Evolutionary conservation across 2,329 filamentous ascomycete species (phyloP).

Genomic region (Colletotrichum falcatum): DNA sequence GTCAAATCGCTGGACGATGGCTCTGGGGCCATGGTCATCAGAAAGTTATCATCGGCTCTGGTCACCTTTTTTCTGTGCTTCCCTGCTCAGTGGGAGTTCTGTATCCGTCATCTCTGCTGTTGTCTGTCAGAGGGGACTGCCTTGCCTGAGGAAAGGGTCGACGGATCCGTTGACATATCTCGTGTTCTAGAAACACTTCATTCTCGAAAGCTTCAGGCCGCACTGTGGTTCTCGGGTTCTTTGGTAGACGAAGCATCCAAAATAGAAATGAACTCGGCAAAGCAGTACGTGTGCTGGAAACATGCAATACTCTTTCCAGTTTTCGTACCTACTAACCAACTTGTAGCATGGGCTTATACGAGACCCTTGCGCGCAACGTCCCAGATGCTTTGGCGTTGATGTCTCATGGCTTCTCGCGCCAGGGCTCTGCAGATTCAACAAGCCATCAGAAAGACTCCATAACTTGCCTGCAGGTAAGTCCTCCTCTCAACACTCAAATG

Average conservation of each 20-base stretch:
- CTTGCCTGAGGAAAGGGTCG: constrained; percentile 42
- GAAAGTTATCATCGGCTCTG: constrained; percentile 82
- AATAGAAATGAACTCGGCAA: constrained; percentile 70
- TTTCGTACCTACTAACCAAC: neutral
- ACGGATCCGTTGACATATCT: constrained; percentile 54
- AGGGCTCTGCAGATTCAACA: constrained; percentile 42
- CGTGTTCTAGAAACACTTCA: constrained; percentile 62
- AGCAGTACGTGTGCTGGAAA: constrained; percentile 58
- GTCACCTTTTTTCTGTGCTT: constrained; percentile 82
- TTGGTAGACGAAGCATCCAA: constrained; percentile 77
- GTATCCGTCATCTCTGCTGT: constrained; percentile 68
- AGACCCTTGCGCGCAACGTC: constrained; percentile 55
- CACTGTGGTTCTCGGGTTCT: constrained; percentile 73
- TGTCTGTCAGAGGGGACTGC: constrained; percentile 53
- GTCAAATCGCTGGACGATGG: constrained; percentile 64
- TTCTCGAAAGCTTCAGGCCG: constrained; percentile 62
- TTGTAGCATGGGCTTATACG: constrained; percentile 53
- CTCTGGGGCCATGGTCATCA: constrained; percentile 71
- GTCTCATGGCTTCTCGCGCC: constrained; percentile 49
- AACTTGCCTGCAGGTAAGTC: constrained; percentile 69
- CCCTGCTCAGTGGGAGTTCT: constrained; percentile 73
- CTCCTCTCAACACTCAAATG: neutral
- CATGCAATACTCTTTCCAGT: constrained; percentile 4
- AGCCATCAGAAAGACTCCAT: constrained; percentile 65
- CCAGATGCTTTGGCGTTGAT: constrained; percentile 57